phyloP scores from a whole-genome alignment of 1,284 basidiomycete genomes.

The Vanrija pseudolonga region DNA sequence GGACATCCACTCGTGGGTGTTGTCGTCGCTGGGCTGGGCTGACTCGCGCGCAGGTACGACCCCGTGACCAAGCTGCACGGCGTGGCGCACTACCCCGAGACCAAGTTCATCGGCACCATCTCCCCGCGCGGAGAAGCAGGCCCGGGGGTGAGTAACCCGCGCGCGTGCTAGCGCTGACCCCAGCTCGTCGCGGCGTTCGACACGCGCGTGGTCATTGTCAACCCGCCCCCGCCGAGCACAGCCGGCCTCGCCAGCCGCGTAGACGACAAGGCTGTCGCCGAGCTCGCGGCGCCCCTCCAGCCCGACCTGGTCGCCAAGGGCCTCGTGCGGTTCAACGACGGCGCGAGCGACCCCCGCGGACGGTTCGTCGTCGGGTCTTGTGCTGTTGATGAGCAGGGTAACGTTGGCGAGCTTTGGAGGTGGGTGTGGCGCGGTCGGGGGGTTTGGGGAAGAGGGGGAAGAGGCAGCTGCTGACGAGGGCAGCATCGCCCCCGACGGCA shows the following conservation, averaged over 20 bases:
- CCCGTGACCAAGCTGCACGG: slow-evolving; percentile 26
- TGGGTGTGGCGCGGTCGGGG: slow-evolving; percentile 16
- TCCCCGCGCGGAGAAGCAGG: slow-evolving; percentile 28
- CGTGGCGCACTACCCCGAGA: slow-evolving; percentile 35
- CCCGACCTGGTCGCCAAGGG: slow-evolving; percentile 15
- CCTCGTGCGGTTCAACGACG: slow-evolving; percentile 46
- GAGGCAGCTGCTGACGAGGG: not conserved
- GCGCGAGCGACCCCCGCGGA: slow-evolving; percentile 41
- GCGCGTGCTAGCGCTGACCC: not conserved
- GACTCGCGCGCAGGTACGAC: slow-evolving; percentile 23
- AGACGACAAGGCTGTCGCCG: not conserved
- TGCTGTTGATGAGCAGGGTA: not conserved
- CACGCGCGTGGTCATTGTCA: slow-evolving; percentile 13
- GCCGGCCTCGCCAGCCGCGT: not conserved
- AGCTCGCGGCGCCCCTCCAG: slow-evolving; percentile 22
- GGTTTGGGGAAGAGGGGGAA: no score
- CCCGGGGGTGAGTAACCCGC: slow-evolving; percentile 21
- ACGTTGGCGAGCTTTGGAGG: slow-evolving; percentile 36
- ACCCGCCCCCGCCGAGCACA: slow-evolving; percentile 4
- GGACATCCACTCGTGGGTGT: slow-evolving; percentile 39
- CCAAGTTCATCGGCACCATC: slow-evolving; percentile 29
- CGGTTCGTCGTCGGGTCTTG: slow-evolving; percentile 35
- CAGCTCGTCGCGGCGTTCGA: slow-evolving; percentile 14
- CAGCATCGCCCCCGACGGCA: slow-evolving; percentile 32
- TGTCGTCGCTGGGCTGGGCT: not conserved